phyloP scores from a whole-genome alignment of 2,329 filamentous ascomycete species.

The Bipolaris bicolor region DNA sequence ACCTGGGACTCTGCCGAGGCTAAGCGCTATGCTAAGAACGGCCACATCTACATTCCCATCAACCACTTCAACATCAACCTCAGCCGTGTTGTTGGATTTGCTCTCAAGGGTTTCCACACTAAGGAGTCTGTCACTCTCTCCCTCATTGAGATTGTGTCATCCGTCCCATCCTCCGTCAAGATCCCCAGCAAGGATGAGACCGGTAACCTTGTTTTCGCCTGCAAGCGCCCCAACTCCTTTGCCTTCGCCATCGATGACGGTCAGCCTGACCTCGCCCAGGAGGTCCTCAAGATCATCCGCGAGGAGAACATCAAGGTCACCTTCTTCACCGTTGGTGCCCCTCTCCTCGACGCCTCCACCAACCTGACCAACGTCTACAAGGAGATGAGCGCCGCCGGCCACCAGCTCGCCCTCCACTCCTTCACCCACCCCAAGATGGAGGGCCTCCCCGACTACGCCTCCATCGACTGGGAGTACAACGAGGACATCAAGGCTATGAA shows the following conservation, averaged over 20 bases:
- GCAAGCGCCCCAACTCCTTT: constrained; percentile 71
- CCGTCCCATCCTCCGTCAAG: constrained; percentile 58
- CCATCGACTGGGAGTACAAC: constrained; percentile 68
- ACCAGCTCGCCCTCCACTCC: constrained; percentile 72
- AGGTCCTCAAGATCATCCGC: constrained; percentile 66
- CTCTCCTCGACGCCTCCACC: constrained; percentile 63
- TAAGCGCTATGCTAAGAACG: constrained; percentile 61
- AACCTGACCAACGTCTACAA: constrained; percentile 69
- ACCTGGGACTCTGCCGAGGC: constrained; percentile 73
- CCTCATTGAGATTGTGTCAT: constrained; percentile 65
- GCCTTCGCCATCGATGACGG: constrained; percentile 77
- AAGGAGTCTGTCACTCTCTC: constrained; percentile 58
- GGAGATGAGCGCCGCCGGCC: constrained; percentile 66
- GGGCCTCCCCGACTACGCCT: constrained; percentile 58
- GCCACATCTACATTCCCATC: constrained; percentile 70
- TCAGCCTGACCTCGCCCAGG: constrained; percentile 63
- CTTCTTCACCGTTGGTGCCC: constrained; percentile 72
- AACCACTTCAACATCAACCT: constrained; percentile 69
- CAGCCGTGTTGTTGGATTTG: constrained; percentile 62
- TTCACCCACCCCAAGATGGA: constrained; percentile 74
- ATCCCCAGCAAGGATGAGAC: constrained; percentile 67
- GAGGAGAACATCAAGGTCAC: constrained; percentile 69
- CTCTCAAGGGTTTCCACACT: constrained; percentile 69
- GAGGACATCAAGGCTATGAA: constrained; percentile 61
- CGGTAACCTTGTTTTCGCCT: constrained; percentile 66